Evolutionary conservation across 495 filamentous ascomycete genomes (phyloP).

Genomic region (Cercophora newfieldiana): DNA sequence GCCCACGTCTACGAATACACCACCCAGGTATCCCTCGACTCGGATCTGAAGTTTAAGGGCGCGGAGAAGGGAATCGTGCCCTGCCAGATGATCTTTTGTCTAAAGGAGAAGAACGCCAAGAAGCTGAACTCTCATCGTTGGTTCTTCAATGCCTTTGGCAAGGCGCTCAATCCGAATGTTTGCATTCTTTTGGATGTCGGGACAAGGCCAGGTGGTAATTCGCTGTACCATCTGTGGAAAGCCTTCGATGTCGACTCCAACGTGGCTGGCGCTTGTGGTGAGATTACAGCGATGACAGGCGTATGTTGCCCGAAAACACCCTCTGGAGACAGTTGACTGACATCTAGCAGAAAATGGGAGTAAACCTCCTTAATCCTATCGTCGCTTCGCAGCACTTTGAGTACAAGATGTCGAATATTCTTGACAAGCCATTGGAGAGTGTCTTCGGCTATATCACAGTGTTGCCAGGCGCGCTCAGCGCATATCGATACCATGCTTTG

Average conservation of each 20-base stretch:
- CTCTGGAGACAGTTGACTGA: no score
- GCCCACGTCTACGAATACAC: constrained; percentile 99
- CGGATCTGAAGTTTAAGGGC: constrained; percentile 96
- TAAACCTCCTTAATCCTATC: constrained; percentile 87
- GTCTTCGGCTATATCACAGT: constrained; percentile 99
- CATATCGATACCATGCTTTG: constrained; percentile 93
- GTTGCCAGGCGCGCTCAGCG: constrained; percentile 88
- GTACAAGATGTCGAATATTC: constrained; percentile 99
- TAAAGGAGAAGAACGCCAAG: constrained; percentile 97
- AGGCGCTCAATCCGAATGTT: constrained; percentile 89
- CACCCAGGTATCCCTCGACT: constrained; percentile 93
- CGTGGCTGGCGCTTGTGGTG: constrained; percentile 92
- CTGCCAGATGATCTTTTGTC: constrained; percentile 96
- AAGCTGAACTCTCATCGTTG: constrained; percentile 98
- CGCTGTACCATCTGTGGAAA: constrained; percentile 98
- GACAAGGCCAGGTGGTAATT: constrained; percentile 80
- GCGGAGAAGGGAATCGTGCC: constrained; percentile 99
- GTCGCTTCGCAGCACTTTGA: constrained; percentile 99
- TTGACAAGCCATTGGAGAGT: constrained; percentile 95
- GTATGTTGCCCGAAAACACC: not conserved
- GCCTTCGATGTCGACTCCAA: constrained; percentile 97
- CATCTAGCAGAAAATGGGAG: constrained; percentile 50
- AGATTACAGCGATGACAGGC: constrained; percentile 79
- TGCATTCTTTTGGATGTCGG: constrained; percentile 97
- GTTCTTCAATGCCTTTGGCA: constrained; percentile 99